Evolutionary conservation across 148 eudicot species (phyloP).

Genomic region (Suaeda aralocaspica): DNA sequence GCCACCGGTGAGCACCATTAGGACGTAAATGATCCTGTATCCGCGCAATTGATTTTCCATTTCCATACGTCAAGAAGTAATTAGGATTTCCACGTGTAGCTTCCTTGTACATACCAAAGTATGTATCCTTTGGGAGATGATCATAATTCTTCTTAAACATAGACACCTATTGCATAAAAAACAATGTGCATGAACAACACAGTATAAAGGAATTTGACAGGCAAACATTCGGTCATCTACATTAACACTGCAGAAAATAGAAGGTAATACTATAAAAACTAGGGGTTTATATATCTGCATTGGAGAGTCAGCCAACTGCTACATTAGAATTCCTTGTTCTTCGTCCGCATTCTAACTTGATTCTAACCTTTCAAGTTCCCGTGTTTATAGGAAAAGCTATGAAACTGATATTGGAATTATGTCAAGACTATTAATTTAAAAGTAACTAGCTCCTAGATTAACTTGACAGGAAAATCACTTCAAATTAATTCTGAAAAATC

Average conservation of each 20-base stretch:
- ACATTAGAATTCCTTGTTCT: background rate
- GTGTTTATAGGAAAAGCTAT: background rate
- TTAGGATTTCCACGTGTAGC: conserved; percentile 87
- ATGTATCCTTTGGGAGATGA: conserved; percentile 80
- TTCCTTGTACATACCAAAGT: conserved; percentile 88
- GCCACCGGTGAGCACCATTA: conserved; percentile 92
- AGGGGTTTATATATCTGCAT: too few relatives aligned
- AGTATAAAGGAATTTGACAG: background rate
- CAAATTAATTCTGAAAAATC: background rate
- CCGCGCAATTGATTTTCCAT: conserved; percentile 77
- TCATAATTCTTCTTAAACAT: conserved; percentile 95
- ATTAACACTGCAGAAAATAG: too few relatives aligned
- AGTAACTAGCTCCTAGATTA: background rate
- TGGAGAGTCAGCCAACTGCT: background rate
- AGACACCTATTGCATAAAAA: conserved; percentile 46
- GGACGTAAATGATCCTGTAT: conserved; percentile 83
- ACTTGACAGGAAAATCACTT: background rate
- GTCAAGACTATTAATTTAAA: background rate
- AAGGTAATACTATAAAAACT: too few relatives aligned
- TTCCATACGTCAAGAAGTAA: conserved; percentile 83
- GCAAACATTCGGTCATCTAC: too few relatives aligned
- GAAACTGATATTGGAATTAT: background rate
- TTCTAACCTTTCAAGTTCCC: background rate
- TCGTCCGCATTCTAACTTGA: background rate
- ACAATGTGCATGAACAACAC: background rate